Percentiles rank a stretch among this genome's conserved stretches.
These are phyloP conservation scores for Botryosphaeria agaves DNA, from an alignment of 2,329 filamentous ascomycete species.

Conservation along the genomic window DNA sequence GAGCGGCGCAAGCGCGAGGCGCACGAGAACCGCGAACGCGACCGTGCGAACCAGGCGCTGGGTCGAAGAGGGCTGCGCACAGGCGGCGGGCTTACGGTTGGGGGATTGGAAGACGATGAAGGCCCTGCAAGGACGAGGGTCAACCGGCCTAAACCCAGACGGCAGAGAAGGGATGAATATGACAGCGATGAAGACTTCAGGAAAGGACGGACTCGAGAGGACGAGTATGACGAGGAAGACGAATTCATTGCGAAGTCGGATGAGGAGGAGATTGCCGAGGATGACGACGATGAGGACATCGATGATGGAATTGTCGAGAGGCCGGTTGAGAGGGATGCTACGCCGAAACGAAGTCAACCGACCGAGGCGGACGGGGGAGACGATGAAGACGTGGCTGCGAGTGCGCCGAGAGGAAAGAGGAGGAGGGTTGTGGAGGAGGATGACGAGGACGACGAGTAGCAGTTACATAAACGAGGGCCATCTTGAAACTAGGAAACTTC, in stretches of 20 bases:
- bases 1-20: constrained; percentile 50
- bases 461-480: too few relatives aligned
- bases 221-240: constrained; percentile 66
- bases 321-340: constrained; percentile 4
- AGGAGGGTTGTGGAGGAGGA: constrained; percentile 28
- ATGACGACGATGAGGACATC: constrained; percentile 29
- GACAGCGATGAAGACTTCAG: constrained; percentile 70
- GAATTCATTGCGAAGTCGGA: constrained; percentile 64
- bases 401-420: constrained; percentile 19
- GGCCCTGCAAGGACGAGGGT: constrained; percentile 10
- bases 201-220: constrained; percentile 43
- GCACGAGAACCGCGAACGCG: constrained; percentile 45
- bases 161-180: constrained; percentile 24
- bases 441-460: constrained; percentile 31
- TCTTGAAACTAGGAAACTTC: too few relatives aligned
- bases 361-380: constrained; percentile 14
- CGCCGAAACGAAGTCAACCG: constrained; percentile 7
- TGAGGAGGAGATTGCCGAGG: constrained; percentile 46
- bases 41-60: constrained; percentile 31
- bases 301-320: constrained; percentile 26
- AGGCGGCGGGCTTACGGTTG: constrained; percentile 44
- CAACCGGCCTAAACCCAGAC: constrained; percentile 16
- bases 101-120: constrained; percentile 50
- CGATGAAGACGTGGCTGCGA: constrained; percentile 10
- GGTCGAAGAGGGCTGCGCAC: constrained; percentile 30